These are phyloP conservation scores for Botrytis hyacinthi DNA, from an alignment of 2,329 filamentous ascomycete species.

Conservation along the genomic window DNA sequence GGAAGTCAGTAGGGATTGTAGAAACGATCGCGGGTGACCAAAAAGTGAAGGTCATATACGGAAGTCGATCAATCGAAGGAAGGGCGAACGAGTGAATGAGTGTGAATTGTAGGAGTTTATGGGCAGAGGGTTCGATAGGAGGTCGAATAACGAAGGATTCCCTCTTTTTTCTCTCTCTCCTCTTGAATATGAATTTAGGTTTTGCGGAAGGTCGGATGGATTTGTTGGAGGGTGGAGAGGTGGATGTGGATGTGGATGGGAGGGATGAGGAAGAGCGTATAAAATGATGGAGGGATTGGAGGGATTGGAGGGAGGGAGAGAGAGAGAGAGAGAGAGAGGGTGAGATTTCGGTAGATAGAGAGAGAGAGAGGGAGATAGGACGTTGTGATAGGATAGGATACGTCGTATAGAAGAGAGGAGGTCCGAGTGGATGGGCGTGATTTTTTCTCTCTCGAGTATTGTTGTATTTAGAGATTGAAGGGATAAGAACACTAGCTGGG, in stretches of 20 bases:
- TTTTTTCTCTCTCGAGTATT: neutral
- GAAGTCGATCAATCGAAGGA: neutral
- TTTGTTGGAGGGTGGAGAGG: neutral
- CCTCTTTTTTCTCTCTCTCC: neutral
- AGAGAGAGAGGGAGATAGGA: neutral
- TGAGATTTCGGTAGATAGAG: neutral
- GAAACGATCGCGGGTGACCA: neutral
- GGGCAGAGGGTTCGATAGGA: neutral
- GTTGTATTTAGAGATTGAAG: neutral
- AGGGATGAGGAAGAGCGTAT: neutral
- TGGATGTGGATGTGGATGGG: neutral
- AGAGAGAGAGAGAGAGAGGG: neutral
- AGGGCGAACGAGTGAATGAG: neutral
- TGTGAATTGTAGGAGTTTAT: neutral
- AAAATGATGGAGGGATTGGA: neutral
- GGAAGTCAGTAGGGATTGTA: conserved; percentile 16
- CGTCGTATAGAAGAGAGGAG: neutral
- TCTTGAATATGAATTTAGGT: neutral
- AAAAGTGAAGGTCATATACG: neutral
- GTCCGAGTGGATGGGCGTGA: neutral
- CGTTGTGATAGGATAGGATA: neutral
- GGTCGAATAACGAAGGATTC: conserved; percentile 7
- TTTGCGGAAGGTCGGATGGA: conserved; percentile 4
- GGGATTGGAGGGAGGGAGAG: neutral
- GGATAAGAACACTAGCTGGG: neutral